Percentiles rank a stretch among this genome's conserved stretches.
Evolutionary conservation across 139 green algal species (phyloP).

Genomic region (Astrephomene gubernaculifera): DNA sequence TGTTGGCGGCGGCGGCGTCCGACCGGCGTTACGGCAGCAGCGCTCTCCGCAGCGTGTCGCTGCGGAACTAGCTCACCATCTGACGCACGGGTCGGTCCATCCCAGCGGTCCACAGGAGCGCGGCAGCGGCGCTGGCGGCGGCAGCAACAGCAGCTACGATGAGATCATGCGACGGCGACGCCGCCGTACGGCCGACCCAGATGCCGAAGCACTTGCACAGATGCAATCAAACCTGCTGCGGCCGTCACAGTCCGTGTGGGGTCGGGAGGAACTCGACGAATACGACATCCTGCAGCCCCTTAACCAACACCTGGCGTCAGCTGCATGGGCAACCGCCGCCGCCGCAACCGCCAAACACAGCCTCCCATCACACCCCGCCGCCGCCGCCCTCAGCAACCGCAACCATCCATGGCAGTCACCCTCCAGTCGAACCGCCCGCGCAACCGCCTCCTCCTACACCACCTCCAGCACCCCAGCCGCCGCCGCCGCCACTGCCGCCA

Average conservation of each 20-base stretch:
- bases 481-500: background rate
- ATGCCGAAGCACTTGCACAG: no score
- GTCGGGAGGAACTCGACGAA: slow-evolving; percentile 21
- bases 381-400: no score
- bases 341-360: background rate
- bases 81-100: no score
- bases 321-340: background rate
- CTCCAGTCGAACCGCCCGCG: background rate
- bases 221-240: no score
- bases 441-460: background rate
- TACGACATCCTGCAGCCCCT: slow-evolving; percentile 34
- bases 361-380: background rate
- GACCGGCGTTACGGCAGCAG: no score
- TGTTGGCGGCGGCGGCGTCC: no score
- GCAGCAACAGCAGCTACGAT: background rate
- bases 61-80: no score
- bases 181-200: background rate
- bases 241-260: slow-evolving; percentile 37
- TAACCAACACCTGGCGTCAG: background rate
- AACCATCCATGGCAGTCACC: no score
- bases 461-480: background rate
- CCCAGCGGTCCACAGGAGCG: no score
- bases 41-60: no score
- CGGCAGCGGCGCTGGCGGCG: no score
- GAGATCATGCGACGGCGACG: no score